phyloP scores from a whole-genome alignment of 306 rosid genomes.

The Cucurbita maxima region DNA sequence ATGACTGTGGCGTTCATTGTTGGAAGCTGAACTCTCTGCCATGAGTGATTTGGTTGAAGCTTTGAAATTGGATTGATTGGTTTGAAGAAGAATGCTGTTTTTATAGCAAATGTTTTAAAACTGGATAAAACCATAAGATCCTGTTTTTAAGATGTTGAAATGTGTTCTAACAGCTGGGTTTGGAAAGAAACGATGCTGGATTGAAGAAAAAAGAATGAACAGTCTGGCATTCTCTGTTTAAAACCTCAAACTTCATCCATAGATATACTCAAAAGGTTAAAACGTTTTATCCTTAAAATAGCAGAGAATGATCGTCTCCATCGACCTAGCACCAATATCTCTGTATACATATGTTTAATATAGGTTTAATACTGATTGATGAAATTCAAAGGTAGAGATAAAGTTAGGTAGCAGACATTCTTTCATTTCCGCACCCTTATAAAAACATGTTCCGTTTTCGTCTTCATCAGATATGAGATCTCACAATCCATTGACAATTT shows the following conservation, averaged over 20 bases:
- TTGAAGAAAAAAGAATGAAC: not conserved
- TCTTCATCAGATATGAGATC: no score
- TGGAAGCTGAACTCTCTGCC: slow-evolving; percentile 24
- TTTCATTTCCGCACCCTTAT: no score
- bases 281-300: no score
- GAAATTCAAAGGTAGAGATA: no score
- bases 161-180: not conserved
- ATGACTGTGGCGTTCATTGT: slow-evolving; percentile 19
- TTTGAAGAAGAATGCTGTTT: not conserved
- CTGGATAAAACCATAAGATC: not conserved
- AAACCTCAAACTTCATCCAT: not conserved
- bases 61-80: not conserved
- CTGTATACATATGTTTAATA: no score
- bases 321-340: no score
- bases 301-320: no score
- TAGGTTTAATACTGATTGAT: no score
- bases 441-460: no score
- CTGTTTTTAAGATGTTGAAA: not conserved
- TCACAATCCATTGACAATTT: no score
- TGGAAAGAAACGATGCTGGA: not conserved
- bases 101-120: not conserved
- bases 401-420: no score
- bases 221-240: not conserved
- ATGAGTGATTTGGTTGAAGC: slow-evolving; percentile 8
- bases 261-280: no score